Percentiles rank a stretch among this genome's conserved stretches.
Conservation (phyloP, 352 stramenopile genomes). For the Poterioochromonas sp. region DNA sequence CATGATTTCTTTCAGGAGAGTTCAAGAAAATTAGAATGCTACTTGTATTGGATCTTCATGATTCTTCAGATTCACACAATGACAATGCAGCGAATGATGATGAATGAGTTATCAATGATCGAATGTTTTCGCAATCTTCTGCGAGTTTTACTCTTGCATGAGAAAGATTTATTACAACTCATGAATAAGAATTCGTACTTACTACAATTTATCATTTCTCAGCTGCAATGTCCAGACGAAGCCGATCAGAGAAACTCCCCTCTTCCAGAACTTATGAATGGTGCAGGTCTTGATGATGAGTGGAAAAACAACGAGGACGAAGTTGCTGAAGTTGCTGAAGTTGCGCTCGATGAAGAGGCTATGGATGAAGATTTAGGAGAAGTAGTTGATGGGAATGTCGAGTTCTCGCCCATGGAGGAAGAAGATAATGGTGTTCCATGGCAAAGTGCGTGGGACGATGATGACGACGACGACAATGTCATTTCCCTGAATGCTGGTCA, state of each 20-base stretch:
- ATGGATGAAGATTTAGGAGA: constrained; percentile 7
- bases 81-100: constrained; percentile 59
- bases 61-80: constrained; percentile 83
- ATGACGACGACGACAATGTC: constrained; percentile 13
- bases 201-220: neutral
- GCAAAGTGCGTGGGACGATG: neutral
- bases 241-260: neutral
- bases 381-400: constrained; percentile 8
- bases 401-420: neutral
- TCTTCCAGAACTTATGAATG: neutral
- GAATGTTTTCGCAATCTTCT: neutral
- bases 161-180: constrained; percentile 15
- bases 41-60: constrained; percentile 85
- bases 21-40: constrained; percentile 90
- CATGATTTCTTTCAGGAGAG: neutral
- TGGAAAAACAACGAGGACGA: neutral
- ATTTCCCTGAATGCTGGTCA: too few relatives aligned
- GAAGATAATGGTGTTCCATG: constrained; percentile 6
- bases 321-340: constrained; percentile 1
- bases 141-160: neutral
- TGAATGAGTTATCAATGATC: constrained; percentile 48
- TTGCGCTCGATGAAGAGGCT: neutral
- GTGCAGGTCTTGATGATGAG: neutral
- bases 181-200: constrained; percentile 3
- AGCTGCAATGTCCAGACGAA: neutral